Base-by-base conservation (phyloP, 164 flowering plant genomes). In the Platanus orientalis region DNA sequence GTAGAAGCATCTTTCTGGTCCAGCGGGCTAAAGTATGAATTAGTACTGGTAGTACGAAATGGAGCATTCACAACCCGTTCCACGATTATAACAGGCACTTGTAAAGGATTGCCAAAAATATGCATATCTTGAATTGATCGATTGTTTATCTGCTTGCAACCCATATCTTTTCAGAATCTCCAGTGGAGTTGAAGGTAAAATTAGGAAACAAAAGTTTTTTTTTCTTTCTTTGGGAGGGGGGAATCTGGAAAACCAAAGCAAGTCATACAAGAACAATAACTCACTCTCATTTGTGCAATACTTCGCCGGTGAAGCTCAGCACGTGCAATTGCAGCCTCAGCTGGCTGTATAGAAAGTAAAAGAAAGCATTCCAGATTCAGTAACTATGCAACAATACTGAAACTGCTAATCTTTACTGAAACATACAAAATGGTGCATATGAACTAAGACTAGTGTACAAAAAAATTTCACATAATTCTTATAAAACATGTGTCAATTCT, bases 281-380 rank as follows among this genome's bases (percentile, higher is more conserved):
- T 69, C 53, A 94, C 97, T 82, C 74, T 85, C 99, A 94, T 94
- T 63, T 92, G 99, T 32, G 92, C 84, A 73, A 94, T 88, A 82
- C 96, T 89, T 64, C 90, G 83, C 26, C 97, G 80, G 71, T 91
- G 99, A 71, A 85, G 96, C 63, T 91, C 99, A 68, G 97, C 99
- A 54, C 97, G 92, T 64, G 74, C 72, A 21, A 83, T 77, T 57
- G 96, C 89, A 73, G 77, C 54, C 65, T 89, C 90, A 17, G 80
- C 74, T 73, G 92, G 96, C 99, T 94, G 88, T 64, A 78, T 7
- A 69, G n/a, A 51, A 23, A 61, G 61, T 12, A 49, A 14, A 70
- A 63, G 54, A 56, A 45, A 64, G 51, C 9, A 26, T 48, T 48
- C 34, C 25, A 65, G 45, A 21, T 69, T 60, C 49, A 49, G 27